Evolutionary conservation across 352 stramenopile genomes (phyloP).

Genomic region (Pythium sp.): DNA sequence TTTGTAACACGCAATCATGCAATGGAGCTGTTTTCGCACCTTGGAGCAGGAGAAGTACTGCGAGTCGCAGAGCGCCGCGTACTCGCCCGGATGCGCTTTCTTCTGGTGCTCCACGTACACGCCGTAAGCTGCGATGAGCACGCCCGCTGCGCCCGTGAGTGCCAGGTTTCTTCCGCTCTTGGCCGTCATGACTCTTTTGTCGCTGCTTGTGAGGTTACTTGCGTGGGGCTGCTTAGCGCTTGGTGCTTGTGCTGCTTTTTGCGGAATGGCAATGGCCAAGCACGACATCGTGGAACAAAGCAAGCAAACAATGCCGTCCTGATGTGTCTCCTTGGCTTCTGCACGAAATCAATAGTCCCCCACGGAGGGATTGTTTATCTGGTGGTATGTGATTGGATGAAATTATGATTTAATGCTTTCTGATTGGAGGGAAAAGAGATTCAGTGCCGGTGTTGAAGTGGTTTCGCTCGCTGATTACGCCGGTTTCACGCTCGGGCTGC

Average conservation of each 20-base stretch:
- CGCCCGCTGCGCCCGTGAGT: slow-evolving; percentile 24
- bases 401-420: neutral
- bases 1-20: neutral
- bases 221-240: neutral
- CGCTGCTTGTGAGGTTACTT: neutral
- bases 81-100: slow-evolving; percentile 26
- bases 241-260: neutral
- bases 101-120: slow-evolving; percentile 54
- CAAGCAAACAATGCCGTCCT: neutral
- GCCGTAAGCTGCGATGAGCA: slow-evolving; percentile 35
- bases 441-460: neutral
- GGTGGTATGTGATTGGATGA: neutral
- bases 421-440: neutral
- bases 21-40: slow-evolving; percentile 17
- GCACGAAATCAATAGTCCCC: neutral
- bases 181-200: neutral
- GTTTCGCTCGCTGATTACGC: neutral
- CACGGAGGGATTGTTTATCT: neutral
- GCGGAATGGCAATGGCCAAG: neutral
- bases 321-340: neutral
- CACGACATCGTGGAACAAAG: neutral
- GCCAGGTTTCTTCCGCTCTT: slow-evolving; percentile 18
- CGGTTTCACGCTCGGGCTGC: neutral
- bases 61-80: slow-evolving; percentile 56
- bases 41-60: slow-evolving; percentile 53